Evolutionary conservation across 257 asterid genomes (phyloP).

Genomic region (Solanum gracilifrons): DNA sequence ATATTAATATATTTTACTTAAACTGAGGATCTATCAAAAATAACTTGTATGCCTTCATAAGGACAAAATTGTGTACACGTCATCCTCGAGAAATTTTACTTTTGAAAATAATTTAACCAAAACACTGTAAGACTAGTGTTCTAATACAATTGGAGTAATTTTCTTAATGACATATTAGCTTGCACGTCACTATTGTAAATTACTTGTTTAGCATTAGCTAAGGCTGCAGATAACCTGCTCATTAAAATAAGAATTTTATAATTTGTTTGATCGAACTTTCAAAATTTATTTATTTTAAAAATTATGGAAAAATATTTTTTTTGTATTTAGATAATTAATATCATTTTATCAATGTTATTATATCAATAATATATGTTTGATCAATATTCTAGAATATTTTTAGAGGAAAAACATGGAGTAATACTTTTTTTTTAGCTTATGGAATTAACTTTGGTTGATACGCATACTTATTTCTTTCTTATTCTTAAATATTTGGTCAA

Average conservation of each 20-base stretch:
- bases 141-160: not conserved
- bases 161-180: not conserved
- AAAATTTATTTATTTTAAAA: not conserved
- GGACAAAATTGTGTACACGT: not conserved
- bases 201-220: not conserved
- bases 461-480: not conserved
- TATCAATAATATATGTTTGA: not conserved
- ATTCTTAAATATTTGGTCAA: not conserved
- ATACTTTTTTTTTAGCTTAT: not conserved
- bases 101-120: not conserved
- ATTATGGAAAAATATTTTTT: not conserved
- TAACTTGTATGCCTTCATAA: not conserved
- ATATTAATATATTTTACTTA: not conserved
- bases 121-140: not conserved
- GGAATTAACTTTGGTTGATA: not conserved
- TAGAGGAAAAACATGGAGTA: not conserved
- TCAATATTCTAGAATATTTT: not conserved
- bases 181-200: not conserved
- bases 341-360: not conserved
- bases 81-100: not conserved
- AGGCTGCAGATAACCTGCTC: not conserved
- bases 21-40: accelerated
- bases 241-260: not conserved
- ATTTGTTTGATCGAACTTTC: not conserved
- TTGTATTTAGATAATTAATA: not conserved